Conservation (phyloP, 2,329 filamentous ascomycete genomes). For the Colletotrichum lentis region DNA sequence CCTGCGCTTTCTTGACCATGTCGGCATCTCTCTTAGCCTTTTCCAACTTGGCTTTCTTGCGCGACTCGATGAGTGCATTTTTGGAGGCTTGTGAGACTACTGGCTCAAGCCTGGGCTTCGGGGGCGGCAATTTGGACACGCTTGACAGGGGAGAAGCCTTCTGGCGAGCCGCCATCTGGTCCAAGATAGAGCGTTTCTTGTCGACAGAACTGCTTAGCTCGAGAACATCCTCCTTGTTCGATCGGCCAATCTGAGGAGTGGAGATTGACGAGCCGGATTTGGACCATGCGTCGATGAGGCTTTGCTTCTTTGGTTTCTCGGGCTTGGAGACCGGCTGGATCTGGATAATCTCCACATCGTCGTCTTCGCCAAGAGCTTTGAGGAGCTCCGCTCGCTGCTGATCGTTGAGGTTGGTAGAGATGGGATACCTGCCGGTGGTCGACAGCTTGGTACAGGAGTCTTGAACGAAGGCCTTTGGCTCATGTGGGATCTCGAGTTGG, state of each 20-base stretch:
- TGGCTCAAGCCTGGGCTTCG: slow-evolving; percentile 32
- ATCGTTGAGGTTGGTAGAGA: slow-evolving; percentile 80
- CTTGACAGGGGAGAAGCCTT: slow-evolving; percentile 15
- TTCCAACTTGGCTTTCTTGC: slow-evolving; percentile 62
- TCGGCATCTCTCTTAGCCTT: slow-evolving; percentile 76
- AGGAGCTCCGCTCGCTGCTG: slow-evolving; percentile 86
- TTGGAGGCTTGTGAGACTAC: slow-evolving; percentile 25
- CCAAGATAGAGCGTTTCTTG: slow-evolving; percentile 55
- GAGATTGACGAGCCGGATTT: slow-evolving; percentile 54
- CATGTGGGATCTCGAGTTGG: slow-evolving; percentile 72
- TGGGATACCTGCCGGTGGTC: slow-evolving; percentile 60
- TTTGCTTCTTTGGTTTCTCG: slow-evolving; percentile 62
- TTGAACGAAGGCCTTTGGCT: slow-evolving; percentile 68
- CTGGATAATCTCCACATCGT: slow-evolving; percentile 61
- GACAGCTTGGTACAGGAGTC: slow-evolving; percentile 71
- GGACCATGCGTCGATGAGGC: slow-evolving; percentile 69
- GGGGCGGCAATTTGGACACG: slow-evolving; percentile 28
- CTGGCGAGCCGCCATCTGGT: slow-evolving; percentile 54
- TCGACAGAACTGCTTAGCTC: slow-evolving; percentile 58
- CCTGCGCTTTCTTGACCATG: slow-evolving; percentile 74
- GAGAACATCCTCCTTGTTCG: slow-evolving; percentile 58
- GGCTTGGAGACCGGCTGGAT: slow-evolving; percentile 47
- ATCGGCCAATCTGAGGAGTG: slow-evolving; percentile 43
- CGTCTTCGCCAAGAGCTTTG: slow-evolving; percentile 67
- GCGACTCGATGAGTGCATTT: slow-evolving; percentile 39